A percentile compares a stretch with the other conserved stretches of the same genome.
phyloP scores from a whole-genome alignment of 371 early-diverging fungal genomes.

The Mucor racemosus region DNA sequence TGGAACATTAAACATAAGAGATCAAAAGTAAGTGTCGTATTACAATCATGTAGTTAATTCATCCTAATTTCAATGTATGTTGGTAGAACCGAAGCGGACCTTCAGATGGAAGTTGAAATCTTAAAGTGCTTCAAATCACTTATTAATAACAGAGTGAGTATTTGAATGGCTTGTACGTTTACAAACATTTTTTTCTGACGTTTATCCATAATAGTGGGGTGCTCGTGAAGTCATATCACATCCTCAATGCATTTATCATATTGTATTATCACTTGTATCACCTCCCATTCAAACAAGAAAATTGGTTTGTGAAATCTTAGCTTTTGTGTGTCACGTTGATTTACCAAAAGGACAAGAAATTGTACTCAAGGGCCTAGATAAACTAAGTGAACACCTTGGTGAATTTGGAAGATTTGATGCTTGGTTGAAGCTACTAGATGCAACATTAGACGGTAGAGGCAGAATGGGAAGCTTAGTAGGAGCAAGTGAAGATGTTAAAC shows the following conservation, averaged over 20 bases:
- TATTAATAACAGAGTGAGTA: slow-evolving; percentile 68
- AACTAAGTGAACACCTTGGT: slow-evolving; percentile 60
- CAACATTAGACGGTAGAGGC: slow-evolving; percentile 81
- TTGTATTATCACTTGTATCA: slow-evolving; percentile 79
- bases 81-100: slow-evolving; percentile 67
- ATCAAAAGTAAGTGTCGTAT: slow-evolving; percentile 42
- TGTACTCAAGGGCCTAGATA: slow-evolving; percentile 76
- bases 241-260: slow-evolving; percentile 73
- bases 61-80: not conserved
- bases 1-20: slow-evolving; percentile 57
- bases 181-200: not conserved
- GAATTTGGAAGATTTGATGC: slow-evolving; percentile 78
- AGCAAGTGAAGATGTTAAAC: slow-evolving; percentile 76
- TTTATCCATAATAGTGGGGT: slow-evolving; percentile 62
- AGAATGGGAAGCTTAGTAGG: slow-evolving; percentile 83
- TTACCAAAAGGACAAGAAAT: slow-evolving; percentile 79
- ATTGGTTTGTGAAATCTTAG: slow-evolving; percentile 81
- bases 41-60: not conserved
- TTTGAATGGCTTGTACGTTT: not conserved
- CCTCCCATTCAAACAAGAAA: slow-evolving; percentile 78
- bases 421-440: slow-evolving; percentile 79
- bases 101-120: slow-evolving; percentile 82
- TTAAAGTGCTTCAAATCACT: slow-evolving; percentile 81
- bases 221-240: slow-evolving; percentile 79
- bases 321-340: slow-evolving; percentile 83